Percentiles rank a stretch among this genome's conserved stretches.
These are phyloP conservation scores for Candida maris DNA, from an alignment of 805 yeast species.

Conservation along the genomic window DNA sequence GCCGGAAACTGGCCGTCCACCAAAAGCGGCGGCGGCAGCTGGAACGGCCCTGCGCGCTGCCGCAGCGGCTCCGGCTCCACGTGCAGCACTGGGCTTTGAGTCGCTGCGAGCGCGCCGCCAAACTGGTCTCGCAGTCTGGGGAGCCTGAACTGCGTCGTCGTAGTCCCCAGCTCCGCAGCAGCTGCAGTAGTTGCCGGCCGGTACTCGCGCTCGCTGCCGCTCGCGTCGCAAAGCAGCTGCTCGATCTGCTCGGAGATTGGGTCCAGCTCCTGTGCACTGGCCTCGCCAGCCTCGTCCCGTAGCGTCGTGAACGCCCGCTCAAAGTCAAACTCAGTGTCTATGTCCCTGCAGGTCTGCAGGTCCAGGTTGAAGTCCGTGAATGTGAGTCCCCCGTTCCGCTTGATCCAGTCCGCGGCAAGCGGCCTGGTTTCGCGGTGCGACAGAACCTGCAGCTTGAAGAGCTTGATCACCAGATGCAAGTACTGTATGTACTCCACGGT, in stretches of 20 bases:
- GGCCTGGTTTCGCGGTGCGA: slow-evolving; percentile 22
- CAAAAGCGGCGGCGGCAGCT: too few relatives aligned
- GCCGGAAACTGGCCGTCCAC: too few relatives aligned
- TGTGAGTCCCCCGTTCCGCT: slow-evolving; percentile 36
- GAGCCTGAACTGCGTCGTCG: too few relatives aligned
- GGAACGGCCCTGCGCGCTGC: too few relatives aligned
- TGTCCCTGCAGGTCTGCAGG: slow-evolving; percentile 56
- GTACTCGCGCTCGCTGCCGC: slow-evolving; percentile 6
- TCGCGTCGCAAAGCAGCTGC: slow-evolving; percentile 2
- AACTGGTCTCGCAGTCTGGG: too few relatives aligned
- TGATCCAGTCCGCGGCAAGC: slow-evolving; percentile 26
- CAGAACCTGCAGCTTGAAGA: slow-evolving; percentile 45
- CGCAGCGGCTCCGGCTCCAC: too few relatives aligned
- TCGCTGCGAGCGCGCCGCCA: too few relatives aligned
- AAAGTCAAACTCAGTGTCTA: slow-evolving; percentile 54
- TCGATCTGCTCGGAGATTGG: slow-evolving; percentile 26
- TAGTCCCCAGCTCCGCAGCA: too few relatives aligned
- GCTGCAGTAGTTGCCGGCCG: too few relatives aligned
- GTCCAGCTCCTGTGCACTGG: slow-evolving; percentile 21
- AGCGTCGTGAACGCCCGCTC: slow-evolving; percentile 32
- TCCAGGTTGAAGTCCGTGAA: slow-evolving; percentile 56
- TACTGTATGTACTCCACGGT: slow-evolving; percentile 77
- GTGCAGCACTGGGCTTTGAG: too few relatives aligned
- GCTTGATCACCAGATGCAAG: slow-evolving; percentile 54
- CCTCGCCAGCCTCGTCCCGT: slow-evolving; percentile 28